Conservation (phyloP, 331 rosid species). For the Pyracantha coccinea region DNA sequence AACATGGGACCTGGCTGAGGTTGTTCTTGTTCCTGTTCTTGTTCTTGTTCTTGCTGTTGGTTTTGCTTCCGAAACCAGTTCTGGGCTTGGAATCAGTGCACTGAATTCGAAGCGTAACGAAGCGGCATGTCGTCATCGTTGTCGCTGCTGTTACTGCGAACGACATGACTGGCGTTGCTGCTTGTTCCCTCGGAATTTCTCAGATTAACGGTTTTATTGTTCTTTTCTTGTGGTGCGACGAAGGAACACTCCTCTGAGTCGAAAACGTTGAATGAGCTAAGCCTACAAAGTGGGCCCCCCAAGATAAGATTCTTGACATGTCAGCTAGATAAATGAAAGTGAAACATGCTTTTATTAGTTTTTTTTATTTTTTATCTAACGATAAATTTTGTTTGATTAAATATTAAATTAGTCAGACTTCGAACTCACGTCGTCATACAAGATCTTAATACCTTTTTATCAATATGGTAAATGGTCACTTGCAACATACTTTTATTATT, state of each 20-base stretch:
- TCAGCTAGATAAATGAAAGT: background rate
- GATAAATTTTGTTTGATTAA: background rate
- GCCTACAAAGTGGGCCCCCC: background rate
- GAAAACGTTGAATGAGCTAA: background rate
- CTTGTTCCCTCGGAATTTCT: background rate
- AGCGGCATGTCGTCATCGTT: constrained; percentile 24
- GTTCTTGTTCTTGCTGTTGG: constrained; percentile 33
- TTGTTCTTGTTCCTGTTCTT: constrained; percentile 20
- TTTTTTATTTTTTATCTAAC: background rate
- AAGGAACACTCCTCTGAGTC: no score
- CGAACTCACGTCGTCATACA: fast-evolving
- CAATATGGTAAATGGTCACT: fast-evolving
- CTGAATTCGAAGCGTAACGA: constrained; percentile 28
- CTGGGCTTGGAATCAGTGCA: constrained; percentile 54
- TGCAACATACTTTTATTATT: no score
- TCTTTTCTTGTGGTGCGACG: background rate
- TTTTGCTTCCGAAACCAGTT: constrained; percentile 66
- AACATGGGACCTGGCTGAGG: constrained; percentile 6
- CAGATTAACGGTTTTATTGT: background rate
- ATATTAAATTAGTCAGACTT: fast-evolving
- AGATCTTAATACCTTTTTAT: fast-evolving
- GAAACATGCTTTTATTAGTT: background rate
- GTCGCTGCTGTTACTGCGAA: constrained; percentile 11
- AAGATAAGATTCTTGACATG: background rate
- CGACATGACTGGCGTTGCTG: constrained; percentile 1